Conservation (phyloP, 305 asterid genomes). For the Solanum chacoense region DNA sequence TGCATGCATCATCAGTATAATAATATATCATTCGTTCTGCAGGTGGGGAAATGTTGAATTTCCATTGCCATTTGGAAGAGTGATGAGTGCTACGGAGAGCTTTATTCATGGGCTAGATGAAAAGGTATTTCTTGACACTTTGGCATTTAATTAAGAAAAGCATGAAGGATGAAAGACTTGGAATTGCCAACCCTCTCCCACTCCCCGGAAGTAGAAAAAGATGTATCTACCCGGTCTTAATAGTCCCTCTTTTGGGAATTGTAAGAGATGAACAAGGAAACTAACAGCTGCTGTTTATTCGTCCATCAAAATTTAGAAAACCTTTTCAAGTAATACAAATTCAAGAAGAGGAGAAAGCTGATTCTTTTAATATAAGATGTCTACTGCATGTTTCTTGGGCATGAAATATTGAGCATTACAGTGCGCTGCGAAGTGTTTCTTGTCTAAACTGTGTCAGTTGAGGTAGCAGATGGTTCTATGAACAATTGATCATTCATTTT, state of each 20-base stretch:
- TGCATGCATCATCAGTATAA: background rate
- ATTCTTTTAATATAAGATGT: background rate
- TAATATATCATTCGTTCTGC: conserved; percentile 1
- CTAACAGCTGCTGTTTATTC: background rate
- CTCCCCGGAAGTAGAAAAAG: background rate
- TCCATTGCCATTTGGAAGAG: conserved; percentile 90
- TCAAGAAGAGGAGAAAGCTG: background rate
- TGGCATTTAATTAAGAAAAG: background rate
- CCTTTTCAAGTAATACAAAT: background rate
- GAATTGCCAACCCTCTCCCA: background rate
- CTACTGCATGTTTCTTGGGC: background rate
- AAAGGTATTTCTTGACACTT: conserved; percentile 35
- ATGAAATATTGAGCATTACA: background rate
- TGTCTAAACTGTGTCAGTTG: background rate
- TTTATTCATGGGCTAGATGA: conserved; percentile 77
- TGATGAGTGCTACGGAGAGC: conserved; percentile 73
- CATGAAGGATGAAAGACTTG: background rate
- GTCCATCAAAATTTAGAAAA: background rate
- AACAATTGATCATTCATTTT: background rate
- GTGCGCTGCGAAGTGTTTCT: background rate
- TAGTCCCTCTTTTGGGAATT: background rate
- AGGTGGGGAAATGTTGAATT: conserved; percentile 90
- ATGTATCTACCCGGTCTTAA: background rate
- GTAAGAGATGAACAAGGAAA: background rate
- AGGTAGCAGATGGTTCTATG: background rate